Base-by-base conservation (phyloP, 768 basidiomycete genomes). In the Phylloporus sp. region DNA sequence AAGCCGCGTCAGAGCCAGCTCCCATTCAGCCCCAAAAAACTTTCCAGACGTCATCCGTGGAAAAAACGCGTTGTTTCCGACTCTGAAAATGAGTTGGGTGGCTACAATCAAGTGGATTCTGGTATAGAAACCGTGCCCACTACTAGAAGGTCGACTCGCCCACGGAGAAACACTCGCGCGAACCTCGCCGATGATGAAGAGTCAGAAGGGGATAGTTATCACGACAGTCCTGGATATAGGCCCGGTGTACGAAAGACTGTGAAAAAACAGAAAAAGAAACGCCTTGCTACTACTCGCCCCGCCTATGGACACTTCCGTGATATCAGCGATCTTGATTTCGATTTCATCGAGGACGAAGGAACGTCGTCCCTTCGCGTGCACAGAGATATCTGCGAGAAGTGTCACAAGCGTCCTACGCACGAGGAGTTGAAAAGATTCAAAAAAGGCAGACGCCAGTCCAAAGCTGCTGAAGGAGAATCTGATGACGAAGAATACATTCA, bases 21-120 rank as follows among this genome's bases (percentile, higher is more conserved):
- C 31, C 85, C 85, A 7, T 88, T 84, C 67, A 88, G 85, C 59
- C 85, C 88, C 0, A 77, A 67, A 62, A 88, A 84, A 67, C 78
- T 79, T 32, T 77, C 82, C 16, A 52, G 79, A 16, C 52, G 36
- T 43, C 60, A 32, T 8, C 18, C 45, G 11, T 54, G 9, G 65
- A 73, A 28, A 67, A 64, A 36, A 67, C 55, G 5, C 27, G 31
- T 23, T 16, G 23, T 10, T 35, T 55, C 56, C 12, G 67, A 75
- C 22, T 79, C 78, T 12, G 79, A 71, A 29, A 69, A 70, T 15
- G 72, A 71, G 10, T 58, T 72, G 0, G 77, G 76, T 27, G 70
- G 67, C 28, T 75, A 74, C 35, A 67, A 70, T 45, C 67, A 69
- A 38, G 59, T 65, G 16, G 60, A 59, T 34, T 67, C 67, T n/a